Base-by-base conservation (phyloP, 179 eudicot genomes). In the Actinidia polygama region DNA sequence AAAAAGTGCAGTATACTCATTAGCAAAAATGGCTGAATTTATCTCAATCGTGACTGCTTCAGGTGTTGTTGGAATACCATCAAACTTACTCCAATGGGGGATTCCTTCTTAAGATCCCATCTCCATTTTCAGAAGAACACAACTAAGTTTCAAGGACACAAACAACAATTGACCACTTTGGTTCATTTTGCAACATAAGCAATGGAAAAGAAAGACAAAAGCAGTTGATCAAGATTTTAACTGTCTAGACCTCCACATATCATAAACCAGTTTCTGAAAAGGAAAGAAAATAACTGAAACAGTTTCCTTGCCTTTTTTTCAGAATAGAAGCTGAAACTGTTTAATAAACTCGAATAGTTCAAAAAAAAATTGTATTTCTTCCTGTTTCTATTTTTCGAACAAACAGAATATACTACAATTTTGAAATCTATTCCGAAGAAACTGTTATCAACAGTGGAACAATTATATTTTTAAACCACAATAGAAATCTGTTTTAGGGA, bases 11-110 rank as follows among this genome's bases (percentile, higher is more conserved):
- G 89, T 82, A 73, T 87, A 90, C 86, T 95, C 98, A 46, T 89
- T 80, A 55, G 92, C 85, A 19, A 93, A 81, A 80, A 94, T 92
- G 71, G 98, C 96, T 24, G 89, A 83, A 80, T 94, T 89, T 72
- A 91, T 92, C 85, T 95, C 94, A 30, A 91, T 89, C 98, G 94
- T 90, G 5, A 94, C 89, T 36, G 90, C 85, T 76, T 94, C 96
- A 1, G 98, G 95, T 23, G 90, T 80, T 36, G 89, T 21, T 2
- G 94, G 89, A n/a, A 88, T 85, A 63, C 84, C 78, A 68, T 93
- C 97, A 85, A 88, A 91, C 70, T 92, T 92, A 79, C 89, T 90
- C 97, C 96, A 92, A 23, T 9, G 82, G 10, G 10, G 79, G 53
- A 24, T 83, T 78, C 86, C 81, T 44, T 84, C 87, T 66, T 84